These are phyloP conservation scores for Pterocarpus santalinus DNA, from an alignment of 306 rosid genomes.

Conservation along the genomic window DNA sequence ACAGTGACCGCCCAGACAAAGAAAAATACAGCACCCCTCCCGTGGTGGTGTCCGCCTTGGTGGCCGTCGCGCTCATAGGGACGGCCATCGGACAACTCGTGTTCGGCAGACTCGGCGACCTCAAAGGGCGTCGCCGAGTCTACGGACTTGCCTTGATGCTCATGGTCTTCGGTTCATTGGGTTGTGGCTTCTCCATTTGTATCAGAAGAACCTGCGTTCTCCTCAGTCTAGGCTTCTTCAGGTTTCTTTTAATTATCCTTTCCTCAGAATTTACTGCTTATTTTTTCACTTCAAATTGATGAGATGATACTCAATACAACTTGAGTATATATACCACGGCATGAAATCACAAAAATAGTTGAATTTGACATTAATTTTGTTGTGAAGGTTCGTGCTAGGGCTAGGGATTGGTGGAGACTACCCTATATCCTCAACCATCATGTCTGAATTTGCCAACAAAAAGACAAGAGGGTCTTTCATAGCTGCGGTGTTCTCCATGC, in stretches of 20 bases:
- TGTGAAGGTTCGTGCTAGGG: conserved; percentile 65
- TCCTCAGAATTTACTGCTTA: too few species aligned
- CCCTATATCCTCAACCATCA: conserved; percentile 81
- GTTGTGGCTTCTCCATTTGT: conserved; percentile 75
- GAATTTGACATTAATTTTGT: neutral
- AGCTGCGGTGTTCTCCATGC: conserved; percentile 90
- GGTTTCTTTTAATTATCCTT: neutral
- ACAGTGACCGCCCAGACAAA: neutral
- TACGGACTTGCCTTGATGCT: conserved; percentile 65
- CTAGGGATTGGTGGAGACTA: conserved; percentile 91
- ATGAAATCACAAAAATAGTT: neutral
- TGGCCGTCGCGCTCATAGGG: conserved; percentile 61
- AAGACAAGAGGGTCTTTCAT: conserved; percentile 82
- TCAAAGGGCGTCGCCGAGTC: conserved; percentile 65
- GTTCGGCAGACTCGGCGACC: conserved; percentile 73
- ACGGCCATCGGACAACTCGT: conserved; percentile 68
- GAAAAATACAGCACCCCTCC: conserved; percentile 1
- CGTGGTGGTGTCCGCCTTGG: conserved; percentile 32
- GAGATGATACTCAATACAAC: too few species aligned
- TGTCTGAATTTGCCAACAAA: conserved; percentile 91
- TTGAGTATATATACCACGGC: too few species aligned
- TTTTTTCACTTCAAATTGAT: too few species aligned
- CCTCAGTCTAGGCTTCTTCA: conserved; percentile 57
- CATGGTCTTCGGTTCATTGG: conserved; percentile 70
- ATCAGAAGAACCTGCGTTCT: conserved; percentile 58